Evolutionary conservation across 2,329 filamentous ascomycete genomes (phyloP).

Genomic region (Torrubiella hemipterigena): DNA sequence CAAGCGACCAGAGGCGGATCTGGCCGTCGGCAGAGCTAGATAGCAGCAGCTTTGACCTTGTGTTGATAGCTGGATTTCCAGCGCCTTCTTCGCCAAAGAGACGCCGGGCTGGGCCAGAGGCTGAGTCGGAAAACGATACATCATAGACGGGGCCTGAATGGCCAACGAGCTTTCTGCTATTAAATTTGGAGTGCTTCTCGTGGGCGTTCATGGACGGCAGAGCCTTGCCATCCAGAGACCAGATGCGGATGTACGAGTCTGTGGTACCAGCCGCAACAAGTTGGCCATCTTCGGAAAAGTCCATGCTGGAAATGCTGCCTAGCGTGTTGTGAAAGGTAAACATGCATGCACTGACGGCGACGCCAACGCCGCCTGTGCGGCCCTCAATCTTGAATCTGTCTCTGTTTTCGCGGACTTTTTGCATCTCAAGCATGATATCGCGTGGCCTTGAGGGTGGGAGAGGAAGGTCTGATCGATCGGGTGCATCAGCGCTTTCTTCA

Average conservation of each 20-base stretch:
- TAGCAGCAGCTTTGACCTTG: constrained; percentile 62
- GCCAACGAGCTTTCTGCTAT: constrained; percentile 65
- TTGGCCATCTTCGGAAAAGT: constrained; percentile 84
- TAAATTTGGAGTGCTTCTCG: constrained; percentile 47
- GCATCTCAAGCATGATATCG: constrained; percentile 88
- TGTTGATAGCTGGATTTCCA: constrained; percentile 30
- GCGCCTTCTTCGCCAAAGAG: constrained; percentile 38
- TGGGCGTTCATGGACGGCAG: constrained; percentile 54
- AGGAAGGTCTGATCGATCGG: constrained; percentile 66
- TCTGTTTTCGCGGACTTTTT: constrained; percentile 84
- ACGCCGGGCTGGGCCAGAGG: constrained; percentile 38
- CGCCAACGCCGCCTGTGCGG: constrained; percentile 70
- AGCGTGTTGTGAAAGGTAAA: constrained; percentile 97
- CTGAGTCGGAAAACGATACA: constrained; percentile 71
- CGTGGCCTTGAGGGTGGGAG: constrained; percentile 78
- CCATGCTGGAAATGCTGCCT: constrained; percentile 83
- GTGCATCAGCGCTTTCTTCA: constrained; percentile 77
- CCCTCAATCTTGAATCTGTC: constrained; percentile 84
- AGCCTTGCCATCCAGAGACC: constrained; percentile 77
- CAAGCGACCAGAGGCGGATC: constrained; percentile 84
- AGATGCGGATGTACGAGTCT: constrained; percentile 92
- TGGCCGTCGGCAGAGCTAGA: constrained; percentile 82
- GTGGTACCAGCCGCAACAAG: constrained; percentile 81
- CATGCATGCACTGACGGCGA: constrained; percentile 84
- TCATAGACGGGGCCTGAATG: constrained; percentile 84